A percentile compares a stretch with the other conserved stretches of the same genome.
These are phyloP conservation scores for Kodamaea kaohsiungensis DNA, from an alignment of 805 yeast genomes.

Conservation along the genomic window DNA sequence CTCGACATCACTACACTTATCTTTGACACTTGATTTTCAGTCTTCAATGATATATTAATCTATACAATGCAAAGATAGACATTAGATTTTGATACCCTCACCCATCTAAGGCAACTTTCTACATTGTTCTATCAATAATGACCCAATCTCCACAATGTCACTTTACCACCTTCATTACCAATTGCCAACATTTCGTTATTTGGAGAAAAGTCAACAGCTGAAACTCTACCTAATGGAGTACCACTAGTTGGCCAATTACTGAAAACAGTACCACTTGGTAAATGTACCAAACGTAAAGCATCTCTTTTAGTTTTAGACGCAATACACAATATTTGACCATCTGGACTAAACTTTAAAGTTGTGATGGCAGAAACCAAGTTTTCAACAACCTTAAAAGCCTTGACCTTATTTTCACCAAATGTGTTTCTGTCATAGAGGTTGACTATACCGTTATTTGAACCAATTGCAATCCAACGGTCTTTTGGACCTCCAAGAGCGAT, in stretches of 20 bases:
- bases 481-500: conserved; percentile 69
- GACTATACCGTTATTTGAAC: conserved; percentile 86
- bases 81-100: too few species aligned
- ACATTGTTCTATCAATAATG: conserved; percentile 50
- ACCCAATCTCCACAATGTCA: conserved; percentile 83
- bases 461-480: conserved; percentile 85
- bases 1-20: too few species aligned
- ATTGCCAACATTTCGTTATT: conserved; percentile 79
- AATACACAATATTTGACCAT: conserved; percentile 85
- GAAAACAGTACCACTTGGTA: conserved; percentile 84
- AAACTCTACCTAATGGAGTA: conserved; percentile 94
- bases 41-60: neutral
- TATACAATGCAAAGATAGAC: neutral
- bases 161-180: conserved; percentile 90
- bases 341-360: conserved; percentile 69
- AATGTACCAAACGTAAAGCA: conserved; percentile 80
- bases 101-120: neutral
- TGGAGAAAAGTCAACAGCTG: conserved; percentile 76
- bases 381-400: conserved; percentile 67
- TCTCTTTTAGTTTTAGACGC: conserved; percentile 86
- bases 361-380: conserved; percentile 83
- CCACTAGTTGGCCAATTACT: conserved; percentile 97
- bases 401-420: conserved; percentile 19
- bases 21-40: too few species aligned
- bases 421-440: conserved; percentile 69